Conservation (phyloP, 2,329 filamentous ascomycete genomes). For the Monosporascus sp. region DNA sequence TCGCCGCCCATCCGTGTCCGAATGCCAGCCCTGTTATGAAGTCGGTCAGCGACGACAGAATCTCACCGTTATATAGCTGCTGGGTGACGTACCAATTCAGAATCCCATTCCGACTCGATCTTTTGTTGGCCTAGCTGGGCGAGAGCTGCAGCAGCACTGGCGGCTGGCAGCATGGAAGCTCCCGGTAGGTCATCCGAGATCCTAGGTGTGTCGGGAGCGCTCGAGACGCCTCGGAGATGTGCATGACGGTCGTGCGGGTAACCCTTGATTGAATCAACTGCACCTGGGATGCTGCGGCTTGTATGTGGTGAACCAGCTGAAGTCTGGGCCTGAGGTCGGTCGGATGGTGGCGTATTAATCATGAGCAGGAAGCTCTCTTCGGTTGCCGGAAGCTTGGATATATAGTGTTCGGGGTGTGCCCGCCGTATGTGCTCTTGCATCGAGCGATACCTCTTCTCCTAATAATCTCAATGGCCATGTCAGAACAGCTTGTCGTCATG, state of each 20-base stretch:
- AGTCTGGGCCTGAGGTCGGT: slow-evolving; percentile 50
- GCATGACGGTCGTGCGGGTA: slow-evolving; percentile 59
- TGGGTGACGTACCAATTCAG: slow-evolving; percentile 58
- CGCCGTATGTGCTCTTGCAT: slow-evolving; percentile 99
- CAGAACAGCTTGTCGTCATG: slow-evolving; percentile 7
- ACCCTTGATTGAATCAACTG: slow-evolving; percentile 30
- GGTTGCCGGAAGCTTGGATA: slow-evolving; percentile 93
- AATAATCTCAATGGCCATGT: slow-evolving; percentile 24
- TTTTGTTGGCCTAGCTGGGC: slow-evolving; percentile 79
- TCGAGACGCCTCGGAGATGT: slow-evolving; percentile 62
- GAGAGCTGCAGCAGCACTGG: slow-evolving; percentile 77
- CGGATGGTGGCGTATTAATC: slow-evolving; percentile 83
- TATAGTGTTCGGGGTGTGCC: slow-evolving; percentile 95
- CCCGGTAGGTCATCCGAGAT: slow-evolving; percentile 64
- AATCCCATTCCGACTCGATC: slow-evolving; percentile 70
- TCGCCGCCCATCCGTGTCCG: slow-evolving; percentile 61
- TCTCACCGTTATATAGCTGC: not conserved
- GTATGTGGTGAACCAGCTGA: slow-evolving; percentile 23
- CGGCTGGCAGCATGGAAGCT: slow-evolving; percentile 58
- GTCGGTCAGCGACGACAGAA: slow-evolving; percentile 15
- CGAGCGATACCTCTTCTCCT: slow-evolving; percentile 95
- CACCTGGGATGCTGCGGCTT: slow-evolving; percentile 6
- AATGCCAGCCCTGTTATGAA: slow-evolving; percentile 58
- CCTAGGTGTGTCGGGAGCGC: slow-evolving; percentile 63
- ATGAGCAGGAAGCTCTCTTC: slow-evolving; percentile 97